Conservation (phyloP, 148 eudicot genomes). For the Dianthus caryophyllus region DNA sequence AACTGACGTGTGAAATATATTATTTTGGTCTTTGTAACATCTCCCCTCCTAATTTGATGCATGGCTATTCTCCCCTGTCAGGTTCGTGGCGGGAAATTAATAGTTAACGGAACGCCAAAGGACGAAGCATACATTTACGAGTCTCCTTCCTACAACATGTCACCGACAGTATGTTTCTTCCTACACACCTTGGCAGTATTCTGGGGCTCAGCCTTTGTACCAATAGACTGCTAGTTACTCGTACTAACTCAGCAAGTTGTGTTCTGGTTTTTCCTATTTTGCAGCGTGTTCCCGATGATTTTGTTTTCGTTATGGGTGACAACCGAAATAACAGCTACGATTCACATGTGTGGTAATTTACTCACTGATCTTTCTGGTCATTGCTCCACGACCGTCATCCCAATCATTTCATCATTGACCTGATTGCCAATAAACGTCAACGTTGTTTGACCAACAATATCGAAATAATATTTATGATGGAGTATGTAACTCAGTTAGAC, state of each 20-base stretch:
- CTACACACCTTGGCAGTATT: neutral
- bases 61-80: slow-evolving; percentile 27
- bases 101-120: slow-evolving; percentile 70
- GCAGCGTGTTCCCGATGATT: slow-evolving; percentile 87
- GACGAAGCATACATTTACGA: slow-evolving; percentile 63
- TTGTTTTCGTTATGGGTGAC: slow-evolving; percentile 96
- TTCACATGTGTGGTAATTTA: slow-evolving; percentile 79
- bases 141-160: slow-evolving; percentile 85
- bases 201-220: neutral
- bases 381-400: neutral
- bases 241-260: slow-evolving; percentile 13
- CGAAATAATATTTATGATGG: neutral
- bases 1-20: neutral
- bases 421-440: no score
- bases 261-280: slow-evolving; percentile 8
- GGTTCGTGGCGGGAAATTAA: slow-evolving; percentile 77
- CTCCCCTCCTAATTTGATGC: neutral
- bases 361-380: neutral
- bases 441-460: neutral
- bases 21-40: neutral
- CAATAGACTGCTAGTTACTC: neutral
- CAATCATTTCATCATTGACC: no score
- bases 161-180: slow-evolving; percentile 50
- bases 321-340: slow-evolving; percentile 97
- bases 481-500: neutral